A percentile compares a stretch with the other conserved stretches of the same genome.
These are phyloP conservation scores for Pilobolus umbonatus DNA, from an alignment of 192 early-diverging fungal genomes.

Conservation along the genomic window DNA sequence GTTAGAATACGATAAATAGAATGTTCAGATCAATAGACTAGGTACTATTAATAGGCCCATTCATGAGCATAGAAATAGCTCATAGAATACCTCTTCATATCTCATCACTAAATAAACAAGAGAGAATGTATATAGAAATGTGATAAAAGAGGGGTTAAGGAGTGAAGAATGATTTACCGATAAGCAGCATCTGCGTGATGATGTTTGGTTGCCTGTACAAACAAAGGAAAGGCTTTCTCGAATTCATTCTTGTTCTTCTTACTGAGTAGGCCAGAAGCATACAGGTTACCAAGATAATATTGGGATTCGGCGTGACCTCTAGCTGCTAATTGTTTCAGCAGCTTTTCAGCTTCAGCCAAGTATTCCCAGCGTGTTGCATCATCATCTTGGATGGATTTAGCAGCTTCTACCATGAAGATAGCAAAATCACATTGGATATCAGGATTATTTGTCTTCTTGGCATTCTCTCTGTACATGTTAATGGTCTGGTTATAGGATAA, in stretches of 20 bases:
- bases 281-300: slow-evolving; percentile 63
- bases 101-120: background rate
- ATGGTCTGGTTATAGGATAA: slow-evolving; percentile 51
- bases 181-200: slow-evolving; percentile 62
- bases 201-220: slow-evolving; percentile 66
- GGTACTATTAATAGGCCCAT: background rate
- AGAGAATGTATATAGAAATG: background rate
- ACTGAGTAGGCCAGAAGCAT: slow-evolving; percentile 59
- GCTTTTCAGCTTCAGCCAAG: slow-evolving; percentile 62
- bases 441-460: slow-evolving; percentile 59
- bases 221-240: slow-evolving; percentile 64
- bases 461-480: slow-evolving; percentile 59
- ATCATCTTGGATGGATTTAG: slow-evolving; percentile 40
- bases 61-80: background rate
- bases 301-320: slow-evolving; percentile 66
- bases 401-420: slow-evolving; percentile 58
- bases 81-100: background rate
- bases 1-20: background rate
- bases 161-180: slow-evolving; percentile 28
- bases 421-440: slow-evolving; percentile 67
- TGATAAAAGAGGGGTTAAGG: background rate
- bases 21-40: background rate
- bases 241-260: slow-evolving; percentile 61
- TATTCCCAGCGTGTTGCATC: slow-evolving; percentile 44
- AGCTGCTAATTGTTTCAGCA: slow-evolving; percentile 55